Evolutionary conservation across 768 basidiomycete species (phyloP).

Genomic region (Pleurotus tuoliensis): DNA sequence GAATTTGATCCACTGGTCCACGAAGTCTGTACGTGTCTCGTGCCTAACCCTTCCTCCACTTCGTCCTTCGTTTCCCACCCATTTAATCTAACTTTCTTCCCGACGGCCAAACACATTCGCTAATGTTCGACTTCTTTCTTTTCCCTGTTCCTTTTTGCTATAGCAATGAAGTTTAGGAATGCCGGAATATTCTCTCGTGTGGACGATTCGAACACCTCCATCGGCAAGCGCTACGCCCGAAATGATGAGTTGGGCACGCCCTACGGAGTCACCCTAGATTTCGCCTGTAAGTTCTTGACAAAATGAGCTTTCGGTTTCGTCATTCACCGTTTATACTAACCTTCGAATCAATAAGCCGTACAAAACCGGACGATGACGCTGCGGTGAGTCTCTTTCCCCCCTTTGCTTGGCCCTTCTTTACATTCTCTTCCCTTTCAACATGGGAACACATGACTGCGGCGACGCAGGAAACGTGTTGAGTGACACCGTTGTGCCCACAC

Average conservation of each 20-base stretch:
- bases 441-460: neutral
- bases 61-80: slow-evolving; percentile 7
- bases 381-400: slow-evolving; percentile 50
- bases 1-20: slow-evolving; percentile 80
- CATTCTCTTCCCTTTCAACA: slow-evolving; percentile 3
- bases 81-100: slow-evolving; percentile 10
- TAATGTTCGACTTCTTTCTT: slow-evolving; percentile 7
- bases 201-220: slow-evolving; percentile 92
- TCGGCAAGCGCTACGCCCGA: slow-evolving; percentile 94
- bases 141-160: slow-evolving; percentile 1
- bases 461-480: neutral
- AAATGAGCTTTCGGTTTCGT: slow-evolving; percentile 5
- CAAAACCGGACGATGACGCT: slow-evolving; percentile 93
- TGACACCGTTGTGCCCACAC: too few relatives aligned
- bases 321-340: slow-evolving; percentile 11
- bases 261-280: slow-evolving; percentile 93
- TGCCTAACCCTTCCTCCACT: slow-evolving; percentile 1
- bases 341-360: slow-evolving; percentile 49
- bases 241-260: slow-evolving; percentile 99
- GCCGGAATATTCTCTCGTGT: slow-evolving; percentile 91
- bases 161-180: slow-evolving; percentile 83
- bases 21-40: slow-evolving; percentile 77
- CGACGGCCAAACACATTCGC: neutral
- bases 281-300: slow-evolving; percentile 55
- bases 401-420: slow-evolving; percentile 2